Evolutionary conservation across 345 rosid genomes (phyloP), one percentile per base, ranked within the genome.

Genomic region (Schrenkiella parvula): DNA sequence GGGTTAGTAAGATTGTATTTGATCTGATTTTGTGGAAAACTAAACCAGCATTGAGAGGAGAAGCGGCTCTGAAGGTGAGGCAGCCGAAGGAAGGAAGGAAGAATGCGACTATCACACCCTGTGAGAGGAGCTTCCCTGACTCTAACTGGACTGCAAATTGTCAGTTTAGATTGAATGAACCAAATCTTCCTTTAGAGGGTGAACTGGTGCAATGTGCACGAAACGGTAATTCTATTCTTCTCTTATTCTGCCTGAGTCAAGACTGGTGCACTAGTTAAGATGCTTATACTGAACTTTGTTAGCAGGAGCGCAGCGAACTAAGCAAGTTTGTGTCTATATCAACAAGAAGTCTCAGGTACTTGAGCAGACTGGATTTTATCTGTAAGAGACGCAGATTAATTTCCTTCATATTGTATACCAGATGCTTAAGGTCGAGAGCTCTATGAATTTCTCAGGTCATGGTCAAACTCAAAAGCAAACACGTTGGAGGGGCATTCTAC

Each of bases 51-150:
- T 76, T 91, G 84, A 81, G 98, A 82, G 98, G 91, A 75, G 96
- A 93, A 88, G 87, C 90, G 21, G 92, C 91, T 52, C 59, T 93
- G 65, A 89, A 75, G 80, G 80, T 82, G 29, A 86, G 98, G 70
- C 71, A 83, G 70, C 90, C 92, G 15, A 93, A 85, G 65, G 98
- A 91, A 82, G 87, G 95, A 59, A 84, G 83, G 77, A 93, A 84
- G 81, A 91, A 86, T 6, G 95, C 98, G 8, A 64, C 97, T 7
- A 89, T 89, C 70, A 84, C 96, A 77, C 98, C 96, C 11, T 91
- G 73, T 4, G 96, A 89, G 39, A 85, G 75, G 70, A 82, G 86
- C 57, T 67, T 84, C 71, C 66, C 85, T 55, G 97, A 86, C 51
- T 57, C 82, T 51, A 80, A 35, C 10, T 71, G 84, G 82, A 66